Base-by-base conservation (phyloP, 352 stramenopile species). In the Phytophthora ramorum region DNA sequence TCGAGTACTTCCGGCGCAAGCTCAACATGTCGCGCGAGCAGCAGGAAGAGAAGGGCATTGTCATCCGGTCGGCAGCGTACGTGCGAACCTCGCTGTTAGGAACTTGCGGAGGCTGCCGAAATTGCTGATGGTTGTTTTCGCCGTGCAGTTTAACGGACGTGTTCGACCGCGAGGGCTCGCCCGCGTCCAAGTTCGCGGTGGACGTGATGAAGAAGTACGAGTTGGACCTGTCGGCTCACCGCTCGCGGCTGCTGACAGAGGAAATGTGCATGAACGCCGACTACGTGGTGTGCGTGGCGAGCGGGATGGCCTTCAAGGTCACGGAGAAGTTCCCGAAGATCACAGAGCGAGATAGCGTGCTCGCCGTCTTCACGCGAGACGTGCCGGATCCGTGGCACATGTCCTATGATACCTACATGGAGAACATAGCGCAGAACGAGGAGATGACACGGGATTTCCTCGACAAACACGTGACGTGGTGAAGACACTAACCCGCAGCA, bases 301-400 rank as follows among this genome's bases (percentile, higher is more conserved):
- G 77, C 46, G 83, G 81, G 10, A 72, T 89, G 49, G 71, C 71
- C 13, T 73, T 83, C 60, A 91, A 90, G 65, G 76, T 93, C 12
- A 54, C 63, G 45, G 81, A 92, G 72, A 77, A 87, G 57, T 88
- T 91, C 17, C 81, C 85, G 7, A 48, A 59, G 47, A 71, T 90
- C 60, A 83, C 85, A 50, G 81, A 91, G 52, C 73, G 80, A 19
- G 65, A 76, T 4, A 76, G 64, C 9, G 79, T 88, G 69, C 75
- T 93, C 14, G 81, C 71, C 55, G 81, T 73, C 51, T 76, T 92
- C 30, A 75, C 79, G 19, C 66, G 78, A 32, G 85, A 93, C 70
- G 70, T 93, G 24, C 85, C 83, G 4, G 85, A 93, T 53, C 85
- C 85, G 43, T 93, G 85, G 85, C 82, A 90, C 78, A 93, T 93